These are phyloP conservation scores for Escallonia rubra DNA, from an alignment of 129 eudicot species.

Conservation along the genomic window DNA sequence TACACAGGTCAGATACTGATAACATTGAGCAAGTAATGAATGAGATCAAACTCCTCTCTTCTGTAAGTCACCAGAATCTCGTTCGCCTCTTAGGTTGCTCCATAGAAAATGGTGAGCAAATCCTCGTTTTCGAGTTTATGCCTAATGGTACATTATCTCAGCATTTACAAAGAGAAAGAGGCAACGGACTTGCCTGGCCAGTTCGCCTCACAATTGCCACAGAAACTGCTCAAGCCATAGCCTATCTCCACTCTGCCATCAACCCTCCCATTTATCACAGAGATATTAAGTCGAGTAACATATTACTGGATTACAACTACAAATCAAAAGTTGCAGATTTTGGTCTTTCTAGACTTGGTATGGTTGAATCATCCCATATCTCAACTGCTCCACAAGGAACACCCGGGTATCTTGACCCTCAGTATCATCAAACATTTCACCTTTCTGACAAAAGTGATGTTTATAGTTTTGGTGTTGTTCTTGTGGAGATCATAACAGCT, in stretches of 20 bases:
- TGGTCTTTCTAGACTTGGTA: slow-evolving; percentile 67
- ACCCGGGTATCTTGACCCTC: slow-evolving; percentile 81
- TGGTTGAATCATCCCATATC: slow-evolving; percentile 51
- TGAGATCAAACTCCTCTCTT: slow-evolving; percentile 63
- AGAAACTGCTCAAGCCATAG: slow-evolving; percentile 65
- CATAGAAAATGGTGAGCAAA: slow-evolving; percentile 51
- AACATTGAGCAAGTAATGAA: slow-evolving; percentile 54
- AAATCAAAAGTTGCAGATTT: slow-evolving; percentile 73
- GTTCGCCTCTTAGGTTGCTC: slow-evolving; percentile 66
- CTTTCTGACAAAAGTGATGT: slow-evolving; percentile 75
- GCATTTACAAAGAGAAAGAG: slow-evolving; percentile 51
- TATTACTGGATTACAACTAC: slow-evolving; percentile 51
- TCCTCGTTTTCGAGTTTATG: slow-evolving; percentile 66
- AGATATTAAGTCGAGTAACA: slow-evolving; percentile 68
- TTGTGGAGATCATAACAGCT: slow-evolving; percentile 64
- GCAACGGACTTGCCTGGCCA: slow-evolving; percentile 55
- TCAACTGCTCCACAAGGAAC: slow-evolving; percentile 87
- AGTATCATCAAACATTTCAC: slow-evolving; percentile 67
- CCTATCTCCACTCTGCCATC: slow-evolving; percentile 54
- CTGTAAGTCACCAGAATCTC: slow-evolving; percentile 67
- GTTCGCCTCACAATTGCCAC: slow-evolving; percentile 56
- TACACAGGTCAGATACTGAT: slow-evolving; percentile 38
- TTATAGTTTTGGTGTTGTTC: slow-evolving; percentile 78
- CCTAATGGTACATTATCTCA: slow-evolving; percentile 67
- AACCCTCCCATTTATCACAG: slow-evolving; percentile 68